Evolutionary conservation across 1,284 basidiomycete species (phyloP).

Genomic region (Ustilago tritici): DNA sequence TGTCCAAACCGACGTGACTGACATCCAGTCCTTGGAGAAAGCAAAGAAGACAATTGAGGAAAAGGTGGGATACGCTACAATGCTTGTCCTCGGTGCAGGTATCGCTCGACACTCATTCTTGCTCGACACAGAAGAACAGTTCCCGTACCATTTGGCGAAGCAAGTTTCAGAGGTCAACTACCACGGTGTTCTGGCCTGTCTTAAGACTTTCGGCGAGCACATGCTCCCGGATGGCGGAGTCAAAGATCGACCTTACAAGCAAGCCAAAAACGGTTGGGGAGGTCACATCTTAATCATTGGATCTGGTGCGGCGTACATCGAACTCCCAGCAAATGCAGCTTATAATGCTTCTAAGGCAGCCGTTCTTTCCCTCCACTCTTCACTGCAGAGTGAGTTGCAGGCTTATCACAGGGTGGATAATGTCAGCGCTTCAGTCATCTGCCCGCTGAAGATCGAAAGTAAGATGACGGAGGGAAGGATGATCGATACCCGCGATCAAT

Average conservation of each 20-base stretch:
- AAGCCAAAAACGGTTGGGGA: constrained; percentile 52
- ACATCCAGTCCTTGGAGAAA: constrained; percentile 46
- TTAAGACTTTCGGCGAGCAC: constrained; percentile 60
- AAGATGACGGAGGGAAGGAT: constrained; percentile 59
- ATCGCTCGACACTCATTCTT: constrained; percentile 53
- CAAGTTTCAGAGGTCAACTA: constrained; percentile 55
- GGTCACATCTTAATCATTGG: constrained; percentile 61
- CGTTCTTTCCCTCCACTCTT: constrained; percentile 43
- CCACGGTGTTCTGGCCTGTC: constrained; percentile 44
- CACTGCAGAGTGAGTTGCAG: constrained; percentile 50
- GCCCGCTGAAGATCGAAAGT: constrained; percentile 57
- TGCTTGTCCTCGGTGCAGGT: constrained; percentile 55
- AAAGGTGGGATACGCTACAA: constrained; percentile 51
- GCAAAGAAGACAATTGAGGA: constrained; percentile 45
- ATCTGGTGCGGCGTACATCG: constrained; percentile 49
- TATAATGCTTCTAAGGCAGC: constrained; percentile 60
- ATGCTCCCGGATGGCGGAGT: constrained; percentile 52
- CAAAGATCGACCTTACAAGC: constrained; percentile 38
- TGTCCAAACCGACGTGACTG: constrained; percentile 53
- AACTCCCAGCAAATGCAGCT: constrained; percentile 49
- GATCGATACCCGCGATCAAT: constrained; percentile 53
- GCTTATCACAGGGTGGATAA: constrained; percentile 55
- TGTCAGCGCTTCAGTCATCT: constrained; percentile 52
- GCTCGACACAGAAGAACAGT: constrained; percentile 52
- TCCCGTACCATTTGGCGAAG: constrained; percentile 40